phyloP scores from a whole-genome alignment of 148 eudicot genomes.

The Oxyria digyna region DNA sequence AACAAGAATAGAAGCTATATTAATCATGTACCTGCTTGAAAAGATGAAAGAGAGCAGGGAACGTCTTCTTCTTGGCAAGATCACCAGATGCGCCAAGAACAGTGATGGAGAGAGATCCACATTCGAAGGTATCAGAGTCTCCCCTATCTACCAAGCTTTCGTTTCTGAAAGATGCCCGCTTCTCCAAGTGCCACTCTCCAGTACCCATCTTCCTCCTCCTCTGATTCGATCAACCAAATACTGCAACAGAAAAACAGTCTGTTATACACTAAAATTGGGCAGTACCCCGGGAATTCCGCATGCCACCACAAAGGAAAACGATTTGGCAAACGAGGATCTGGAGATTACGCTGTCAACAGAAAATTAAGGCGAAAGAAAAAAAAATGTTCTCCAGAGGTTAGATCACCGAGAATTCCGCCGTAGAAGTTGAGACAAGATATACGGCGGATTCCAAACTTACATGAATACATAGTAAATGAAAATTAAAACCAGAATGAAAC shows the following conservation, averaged over 20 bases:
- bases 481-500: not conserved
- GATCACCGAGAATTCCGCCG: constrained; percentile 6
- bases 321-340: not conserved
- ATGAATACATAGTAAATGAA: not conserved
- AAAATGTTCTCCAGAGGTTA: not conserved
- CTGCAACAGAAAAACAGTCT: not conserved
- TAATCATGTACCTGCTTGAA: constrained; percentile 50
- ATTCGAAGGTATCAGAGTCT: constrained; percentile 31
- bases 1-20: not conserved
- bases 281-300: not conserved
- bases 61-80: constrained; percentile 98
- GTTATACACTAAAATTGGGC: not conserved
- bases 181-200: constrained; percentile 43
- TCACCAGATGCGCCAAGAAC: constrained; percentile 99
- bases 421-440: not conserved
- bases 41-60: constrained; percentile 90
- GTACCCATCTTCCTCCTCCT: constrained; percentile 28
- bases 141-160: constrained; percentile 24
- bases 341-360: not conserved
- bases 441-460: not conserved
- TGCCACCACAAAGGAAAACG: not conserved
- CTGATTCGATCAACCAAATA: not conserved
- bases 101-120: constrained; percentile 65
- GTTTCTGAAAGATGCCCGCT: constrained; percentile 22
- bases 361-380: not conserved